A percentile compares a stretch with the other conserved stretches of the same genome.
Conservation (phyloP, 2,329 filamentous ascomycete species). For the Sporothrix dimorphospora region DNA sequence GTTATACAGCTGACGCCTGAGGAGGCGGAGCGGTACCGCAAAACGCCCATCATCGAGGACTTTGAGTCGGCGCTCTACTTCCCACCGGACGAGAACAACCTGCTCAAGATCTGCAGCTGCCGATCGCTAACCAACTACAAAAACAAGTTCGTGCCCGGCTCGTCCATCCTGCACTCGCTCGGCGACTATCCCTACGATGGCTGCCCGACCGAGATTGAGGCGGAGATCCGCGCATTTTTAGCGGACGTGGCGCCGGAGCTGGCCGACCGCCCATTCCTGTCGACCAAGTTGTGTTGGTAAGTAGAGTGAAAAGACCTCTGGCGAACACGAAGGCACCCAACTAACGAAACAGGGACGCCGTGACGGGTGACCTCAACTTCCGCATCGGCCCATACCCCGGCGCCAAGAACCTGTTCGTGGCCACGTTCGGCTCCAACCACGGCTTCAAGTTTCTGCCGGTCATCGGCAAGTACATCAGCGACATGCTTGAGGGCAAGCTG, state of each 20-base stretch:
- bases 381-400: conserved; percentile 62
- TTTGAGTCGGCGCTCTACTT: conserved; percentile 50
- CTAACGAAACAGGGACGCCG: no score
- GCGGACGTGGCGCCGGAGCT: conserved; percentile 54
- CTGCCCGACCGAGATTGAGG: conserved; percentile 54
- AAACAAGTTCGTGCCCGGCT: conserved; percentile 33
- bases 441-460: conserved; percentile 70
- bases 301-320: no score
- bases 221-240: conserved; percentile 56
- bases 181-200: conserved; percentile 40
- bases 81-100: conserved; percentile 51
- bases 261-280: conserved; percentile 51
- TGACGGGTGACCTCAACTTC: conserved; percentile 64
- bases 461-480: conserved; percentile 64
- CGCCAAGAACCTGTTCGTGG: conserved; percentile 60
- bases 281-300: conserved; percentile 64
- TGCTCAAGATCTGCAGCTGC: conserved; percentile 60
- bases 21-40: conserved; percentile 57
- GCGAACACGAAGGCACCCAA: no score
- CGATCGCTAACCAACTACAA: conserved; percentile 55
- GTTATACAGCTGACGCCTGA: conserved; percentile 61
- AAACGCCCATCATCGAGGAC: conserved; percentile 44
- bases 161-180: conserved; percentile 34
- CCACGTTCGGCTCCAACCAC: conserved; percentile 69
- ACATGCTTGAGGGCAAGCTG: conserved; percentile 55